Evolutionary conservation across 2,329 filamentous ascomycete species (phyloP), one percentile per base, ranked within the genome.

Genomic region (Aplosporella prunicola): DNA sequence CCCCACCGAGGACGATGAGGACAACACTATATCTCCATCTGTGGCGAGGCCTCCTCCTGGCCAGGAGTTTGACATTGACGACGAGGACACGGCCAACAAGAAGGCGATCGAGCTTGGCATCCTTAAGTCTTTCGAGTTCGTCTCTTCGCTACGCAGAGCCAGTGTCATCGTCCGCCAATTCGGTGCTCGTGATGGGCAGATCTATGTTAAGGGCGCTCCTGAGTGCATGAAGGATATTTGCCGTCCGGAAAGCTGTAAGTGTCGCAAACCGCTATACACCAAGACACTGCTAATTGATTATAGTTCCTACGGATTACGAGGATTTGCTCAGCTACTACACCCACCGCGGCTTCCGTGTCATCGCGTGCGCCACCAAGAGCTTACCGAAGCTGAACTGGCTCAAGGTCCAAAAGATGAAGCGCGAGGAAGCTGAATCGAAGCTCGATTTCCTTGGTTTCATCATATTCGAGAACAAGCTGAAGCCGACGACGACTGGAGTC

Each of bases 381-480:
- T 74, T 96, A 35, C 76, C 78, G 40, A 91, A 87, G 53, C 69
- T 96, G 20, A 93, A 81, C 50, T 95, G 87, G 88, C 77, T 94
- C 38, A 93, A 93, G 56, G 80, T 88, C 5, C 87, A 96, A 53
- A 94, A 93, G 64, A 88, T 96, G 80, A 82, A 78, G 48, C 80
- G 91, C 20, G 66, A 78, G 25, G 83, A 95, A 36, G 88, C 83
- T 7, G 91, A 98, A 59, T 81, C 76, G 3, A 71, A 78, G 20
- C 72, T 98, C 9, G 78, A 89, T 30, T 96, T 98, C 53, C 73
- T 88, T 23, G 91, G 91, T 5, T 98, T 98, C 62, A 96, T 98
- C 53, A 81, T 98, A 37, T 98, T 98, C 50, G 91, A 98, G 63
- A 98, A 98, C 64, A 98, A 98, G 62, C 67, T 98, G 43, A 98